A percentile compares a stretch with the other conserved stretches of the same genome.
phyloP scores from a whole-genome alignment of 768 basidiomycete species.

The Suillus bovinus region DNA sequence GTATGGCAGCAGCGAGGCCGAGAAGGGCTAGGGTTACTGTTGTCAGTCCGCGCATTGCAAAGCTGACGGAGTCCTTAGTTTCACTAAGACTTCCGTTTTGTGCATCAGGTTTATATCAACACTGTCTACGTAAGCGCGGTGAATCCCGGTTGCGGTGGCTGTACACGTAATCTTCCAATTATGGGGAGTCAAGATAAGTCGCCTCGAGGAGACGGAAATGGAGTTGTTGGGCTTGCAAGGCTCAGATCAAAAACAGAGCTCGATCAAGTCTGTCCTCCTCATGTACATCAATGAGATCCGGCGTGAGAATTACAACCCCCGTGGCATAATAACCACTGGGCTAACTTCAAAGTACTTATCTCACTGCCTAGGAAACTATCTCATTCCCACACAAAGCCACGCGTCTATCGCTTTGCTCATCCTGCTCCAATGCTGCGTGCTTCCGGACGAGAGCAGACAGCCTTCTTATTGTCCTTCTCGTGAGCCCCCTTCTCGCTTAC shows the following conservation, averaged over 20 bases:
- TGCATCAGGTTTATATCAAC: conserved; percentile 1
- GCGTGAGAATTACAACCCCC: not conserved
- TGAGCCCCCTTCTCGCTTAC: no score
- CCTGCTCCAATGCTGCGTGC: not conserved
- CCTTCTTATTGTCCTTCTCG: not conserved
- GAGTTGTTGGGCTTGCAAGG: not conserved
- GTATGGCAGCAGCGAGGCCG: conserved; percentile 51
- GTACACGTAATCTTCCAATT: conserved; percentile 5
- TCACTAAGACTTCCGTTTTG: not conserved
- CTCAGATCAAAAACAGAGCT: not conserved
- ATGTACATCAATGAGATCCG: not conserved
- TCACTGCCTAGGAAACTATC: not conserved
- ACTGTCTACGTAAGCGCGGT: not conserved
- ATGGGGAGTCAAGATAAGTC: not conserved
- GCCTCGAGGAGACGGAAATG: conserved; percentile 7
- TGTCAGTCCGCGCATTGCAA: conserved; percentile 61
- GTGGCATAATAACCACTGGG: no score
- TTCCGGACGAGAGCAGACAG: not conserved
- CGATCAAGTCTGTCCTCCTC: not conserved
- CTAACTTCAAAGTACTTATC: no score
- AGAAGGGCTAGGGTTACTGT: conserved; percentile 62
- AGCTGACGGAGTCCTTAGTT: not conserved
- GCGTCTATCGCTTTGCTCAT: not conserved
- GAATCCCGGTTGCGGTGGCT: not conserved
- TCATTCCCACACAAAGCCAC: not conserved